phyloP scores from a whole-genome alignment of 2,329 filamentous ascomycete species.

The Colletotrichum sp. region DNA sequence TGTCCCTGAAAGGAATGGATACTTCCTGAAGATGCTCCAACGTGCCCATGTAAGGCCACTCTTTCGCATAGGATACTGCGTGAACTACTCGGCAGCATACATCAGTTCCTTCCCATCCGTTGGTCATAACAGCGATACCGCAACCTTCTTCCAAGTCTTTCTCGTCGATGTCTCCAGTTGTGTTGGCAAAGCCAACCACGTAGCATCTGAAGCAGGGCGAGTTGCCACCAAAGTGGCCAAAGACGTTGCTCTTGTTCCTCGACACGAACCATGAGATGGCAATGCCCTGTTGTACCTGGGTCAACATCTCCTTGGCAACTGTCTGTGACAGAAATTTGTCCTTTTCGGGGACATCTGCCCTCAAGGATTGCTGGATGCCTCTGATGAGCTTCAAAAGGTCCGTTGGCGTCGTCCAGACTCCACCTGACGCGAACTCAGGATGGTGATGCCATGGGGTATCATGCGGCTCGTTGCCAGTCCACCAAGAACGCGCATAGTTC shows the following conservation, averaged over 20 bases:
- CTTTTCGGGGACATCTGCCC: not conserved
- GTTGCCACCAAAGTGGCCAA: conserved; percentile 25
- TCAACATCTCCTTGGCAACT: conserved; percentile 24
- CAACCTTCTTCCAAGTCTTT: conserved; percentile 8
- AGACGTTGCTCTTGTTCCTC: not conserved
- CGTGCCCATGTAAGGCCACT: conserved; percentile 10
- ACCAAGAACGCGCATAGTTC: conserved; percentile 12
- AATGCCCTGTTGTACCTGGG: conserved; percentile 5
- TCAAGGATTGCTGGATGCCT: conserved; percentile 24
- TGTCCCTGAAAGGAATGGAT: not conserved
- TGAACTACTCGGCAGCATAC: not conserved
- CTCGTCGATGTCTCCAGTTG: not conserved
- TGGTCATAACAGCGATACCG: conserved; percentile 26
- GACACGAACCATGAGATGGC: conserved; percentile 25
- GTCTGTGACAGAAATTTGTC: conserved; percentile 16
- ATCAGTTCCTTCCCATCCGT: conserved; percentile 9
- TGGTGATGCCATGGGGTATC: conserved; percentile 4
- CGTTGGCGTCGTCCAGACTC: conserved; percentile 26
- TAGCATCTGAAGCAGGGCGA: conserved; percentile 22
- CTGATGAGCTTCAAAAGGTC: conserved; percentile 24
- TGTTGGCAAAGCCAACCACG: conserved; percentile 18
- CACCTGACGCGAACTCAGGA: not conserved
- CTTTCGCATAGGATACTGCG: not conserved
- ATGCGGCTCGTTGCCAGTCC: not conserved
- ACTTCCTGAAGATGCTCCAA: not conserved